Base-by-base conservation (phyloP, 495 filamentous ascomycete species). In the Podospora comata region DNA sequence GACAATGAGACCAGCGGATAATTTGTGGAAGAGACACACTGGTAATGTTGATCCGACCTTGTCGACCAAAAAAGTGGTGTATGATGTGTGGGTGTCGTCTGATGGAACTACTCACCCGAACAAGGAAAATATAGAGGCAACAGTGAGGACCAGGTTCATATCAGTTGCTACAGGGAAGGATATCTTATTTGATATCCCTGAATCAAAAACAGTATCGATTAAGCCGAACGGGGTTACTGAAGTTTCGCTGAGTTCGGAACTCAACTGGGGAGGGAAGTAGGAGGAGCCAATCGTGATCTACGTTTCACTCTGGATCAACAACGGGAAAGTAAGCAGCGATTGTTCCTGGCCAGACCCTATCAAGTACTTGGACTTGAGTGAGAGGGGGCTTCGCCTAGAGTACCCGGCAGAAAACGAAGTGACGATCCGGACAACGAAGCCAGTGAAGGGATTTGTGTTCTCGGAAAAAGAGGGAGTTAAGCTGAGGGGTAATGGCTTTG, bases 261-360 rank as follows among this genome's bases (percentile, higher is more conserved):
- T 68, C 75, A 85, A 72, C 72, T 81, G 39, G 71, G 74, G 39
- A 69, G 78, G 55, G 72, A 82, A 39, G 77, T 80, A 74, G 1
- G 70, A 75, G n/a, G 77, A 68, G 75, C 86, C 70, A 74, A 79
- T 83, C 69, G 73, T 84, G 70, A 75, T 91, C 62, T 83, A 78
- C n/a, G 79, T 80, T 16, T 71, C 80, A 72, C 59, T 88, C 44
- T 78, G 82, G 16, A 78, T 78, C 13, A 71, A 64, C 0, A 84
- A 81, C 2, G 65, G 84, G 26, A 58, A 85, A n/a, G 80, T 90
- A 5, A 82, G 87, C 13, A 82, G 87, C 13, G 87, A 90, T 72
- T 82, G 86, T 0, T 88, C 90, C 65, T 94, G 92, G 92, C 91
- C 91, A 0, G 90, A 94, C 68, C 92, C 92, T 18, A 83, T 94